Evolutionary conservation across 768 basidiomycete species (phyloP), one percentile per base, ranked within the genome.

Genomic region (Lentinula detonsa): DNA sequence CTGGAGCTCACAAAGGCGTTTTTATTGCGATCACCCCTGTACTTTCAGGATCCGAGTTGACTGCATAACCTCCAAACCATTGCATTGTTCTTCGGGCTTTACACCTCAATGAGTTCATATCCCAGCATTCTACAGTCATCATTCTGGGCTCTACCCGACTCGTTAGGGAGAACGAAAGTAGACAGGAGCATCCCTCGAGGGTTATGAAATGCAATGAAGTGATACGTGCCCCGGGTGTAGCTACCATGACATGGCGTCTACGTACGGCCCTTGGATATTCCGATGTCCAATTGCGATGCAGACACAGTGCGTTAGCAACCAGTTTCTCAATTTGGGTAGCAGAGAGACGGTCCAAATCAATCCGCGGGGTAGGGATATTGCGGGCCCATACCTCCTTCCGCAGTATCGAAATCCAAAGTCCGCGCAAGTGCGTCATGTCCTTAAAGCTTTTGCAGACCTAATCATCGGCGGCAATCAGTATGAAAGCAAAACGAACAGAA

Each of bases 101-200:
- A 62, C 79, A 83, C 7, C 54, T 63, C 0, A 80, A 50, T 9
- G 76, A 0, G 69, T 62, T 2, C 65, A 85, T 49, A 63, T 87
- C 82, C 87, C 87, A 88, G 64, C 85, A 85, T 42, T 84, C 82
- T 31, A 87, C 59, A 23, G 70, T 70, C 33, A 75, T 78, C 11
- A 63, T 51, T 16, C 71, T 68, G 0, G 68, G 66, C 1, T 59
- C 69, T 0, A 59, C 60, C 1, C 40, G 35, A 11, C 62, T 65
- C 64, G 64, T 72, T 60, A 65, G 40, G 0, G 72, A 73, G 34
- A 85, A 68, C 0, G 82, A 82, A 23, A 88, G 65, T 6, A 88
- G 66, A 71, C 78, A 81, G 5, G 75, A 73, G 37, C 71, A 71
- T 3, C 70, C 72, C n/a, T 72, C 64, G 0, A 71, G 75, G 0